Evolutionary conservation across 2,329 filamentous ascomycete species (phyloP).

Genomic region (Coniochaeta ligniaria): DNA sequence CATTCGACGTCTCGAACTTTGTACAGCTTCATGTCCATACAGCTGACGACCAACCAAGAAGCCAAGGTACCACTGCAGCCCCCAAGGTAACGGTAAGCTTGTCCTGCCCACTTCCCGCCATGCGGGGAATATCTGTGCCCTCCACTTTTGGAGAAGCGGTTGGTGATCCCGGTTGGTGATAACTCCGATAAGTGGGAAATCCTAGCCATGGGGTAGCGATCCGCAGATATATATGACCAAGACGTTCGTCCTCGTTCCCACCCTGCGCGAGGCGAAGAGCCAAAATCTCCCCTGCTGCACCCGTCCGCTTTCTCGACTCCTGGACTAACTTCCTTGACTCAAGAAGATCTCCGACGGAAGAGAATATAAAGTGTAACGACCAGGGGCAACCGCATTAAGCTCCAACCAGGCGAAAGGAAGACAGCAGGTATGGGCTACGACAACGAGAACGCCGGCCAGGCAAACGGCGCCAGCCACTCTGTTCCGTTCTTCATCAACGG

Average conservation of each 20-base stretch:
- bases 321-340: background rate
- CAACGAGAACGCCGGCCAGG: background rate
- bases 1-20: background rate
- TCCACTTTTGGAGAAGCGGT: background rate
- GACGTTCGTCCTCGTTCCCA: background rate
- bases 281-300: background rate
- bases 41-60: background rate
- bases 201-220: background rate
- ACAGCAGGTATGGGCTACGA: conserved; percentile 7
- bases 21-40: background rate
- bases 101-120: background rate
- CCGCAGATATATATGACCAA: background rate
- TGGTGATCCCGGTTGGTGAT: background rate
- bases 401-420: background rate
- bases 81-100: background rate
- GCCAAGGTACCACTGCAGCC: background rate
- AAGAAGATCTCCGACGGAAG: background rate
- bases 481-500: conserved; percentile 25
- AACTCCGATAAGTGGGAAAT: background rate
- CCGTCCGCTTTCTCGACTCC: background rate
- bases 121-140: background rate
- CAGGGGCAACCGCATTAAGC: background rate
- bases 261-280: background rate
- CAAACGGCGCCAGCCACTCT: conserved; percentile 10
- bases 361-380: background rate